Base-by-base conservation (phyloP, 179 eudicot species). In the Vitellaria paradoxa region DNA sequence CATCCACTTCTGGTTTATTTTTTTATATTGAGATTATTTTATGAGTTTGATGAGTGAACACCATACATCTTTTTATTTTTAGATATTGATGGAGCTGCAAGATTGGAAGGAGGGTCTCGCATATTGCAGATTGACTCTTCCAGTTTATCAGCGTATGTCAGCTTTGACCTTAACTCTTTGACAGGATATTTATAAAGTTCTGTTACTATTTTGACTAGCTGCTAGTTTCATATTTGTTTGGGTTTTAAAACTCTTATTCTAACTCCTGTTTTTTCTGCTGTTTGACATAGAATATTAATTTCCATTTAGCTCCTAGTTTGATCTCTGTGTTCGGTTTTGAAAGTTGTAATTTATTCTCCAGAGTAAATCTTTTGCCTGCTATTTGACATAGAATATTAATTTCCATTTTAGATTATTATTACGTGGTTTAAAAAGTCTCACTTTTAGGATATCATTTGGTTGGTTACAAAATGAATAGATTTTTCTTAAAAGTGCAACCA, bases 11-110 rank as follows among this genome's bases (percentile, higher is more conserved):
- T n/a, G 5, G 47, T 17, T 0, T 70, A 56, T 37, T 12, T n/a
- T 67, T 24, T n/a, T 37, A 71, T 5, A 24, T 64, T n/a, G 71
- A 75, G 50, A 10, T 47, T 49, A n/a, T 73, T 46, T n/a, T 72
- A 65, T 23, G 59, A 56, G 60, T 50, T 59, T 49, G 17, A 10
- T 40, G 18, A 11, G 40, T 77, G 46, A 53, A 68, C 30, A 45
- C 68, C 26, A 23, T 75, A 46, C 20, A 70, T 61, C n/a, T 81
- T 37, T 79, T 53, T 81, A 90, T 79, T 42, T 79, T 57, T 82
- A 95, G 99, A 83, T 93, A 79, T 86, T 71, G 46, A 91, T 93
- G 97, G 97, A 95, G 85, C 85, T 91, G 75, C 84, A 84, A 65
- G 81, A 84, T 74, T 95, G 99, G 99, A 78, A 85, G 59, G 89